phyloP scores from a whole-genome alignment of 1,139 yeast species.

The Meyerozyma carpophila region DNA sequence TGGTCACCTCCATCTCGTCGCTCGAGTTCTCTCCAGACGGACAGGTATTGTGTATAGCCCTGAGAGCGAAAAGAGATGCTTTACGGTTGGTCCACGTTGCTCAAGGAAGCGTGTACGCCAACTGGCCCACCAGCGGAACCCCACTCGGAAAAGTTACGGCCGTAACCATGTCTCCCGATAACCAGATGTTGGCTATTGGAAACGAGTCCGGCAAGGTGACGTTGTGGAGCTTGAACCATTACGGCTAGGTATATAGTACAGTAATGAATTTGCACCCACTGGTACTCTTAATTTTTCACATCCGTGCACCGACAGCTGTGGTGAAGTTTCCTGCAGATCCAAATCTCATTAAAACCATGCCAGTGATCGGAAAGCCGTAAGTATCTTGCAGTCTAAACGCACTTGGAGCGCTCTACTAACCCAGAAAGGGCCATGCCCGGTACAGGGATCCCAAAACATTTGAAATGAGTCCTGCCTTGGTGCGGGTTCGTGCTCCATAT shows the following conservation, averaged over 20 bases:
- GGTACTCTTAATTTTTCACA: not conserved
- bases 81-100: slow-evolving; percentile 85
- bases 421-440: slow-evolving; percentile 25
- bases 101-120: slow-evolving; percentile 76
- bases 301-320: slow-evolving; percentile 11
- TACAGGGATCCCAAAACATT: slow-evolving; percentile 76
- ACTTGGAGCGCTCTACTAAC: slow-evolving; percentile 5
- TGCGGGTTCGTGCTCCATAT: slow-evolving; percentile 83
- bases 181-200: slow-evolving; percentile 82
- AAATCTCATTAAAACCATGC: slow-evolving; percentile 17
- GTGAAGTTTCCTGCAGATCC: not conserved
- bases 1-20: slow-evolving; percentile 75
- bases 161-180: slow-evolving; percentile 75
- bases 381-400: slow-evolving; percentile 10
- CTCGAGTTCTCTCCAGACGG: slow-evolving; percentile 82
- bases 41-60: slow-evolving; percentile 80
- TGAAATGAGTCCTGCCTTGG: slow-evolving; percentile 90
- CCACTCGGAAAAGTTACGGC: slow-evolving; percentile 91
- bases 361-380: slow-evolving; percentile 36
- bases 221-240: slow-evolving; percentile 84
- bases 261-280: not conserved
- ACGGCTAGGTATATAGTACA: slow-evolving; percentile 14
- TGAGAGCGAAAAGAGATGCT: slow-evolving; percentile 83
- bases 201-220: slow-evolving; percentile 89
- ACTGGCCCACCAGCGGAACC: slow-evolving; percentile 98